Conservation (phyloP, 306 rosid genomes). For the Phaseolus lunatus region DNA sequence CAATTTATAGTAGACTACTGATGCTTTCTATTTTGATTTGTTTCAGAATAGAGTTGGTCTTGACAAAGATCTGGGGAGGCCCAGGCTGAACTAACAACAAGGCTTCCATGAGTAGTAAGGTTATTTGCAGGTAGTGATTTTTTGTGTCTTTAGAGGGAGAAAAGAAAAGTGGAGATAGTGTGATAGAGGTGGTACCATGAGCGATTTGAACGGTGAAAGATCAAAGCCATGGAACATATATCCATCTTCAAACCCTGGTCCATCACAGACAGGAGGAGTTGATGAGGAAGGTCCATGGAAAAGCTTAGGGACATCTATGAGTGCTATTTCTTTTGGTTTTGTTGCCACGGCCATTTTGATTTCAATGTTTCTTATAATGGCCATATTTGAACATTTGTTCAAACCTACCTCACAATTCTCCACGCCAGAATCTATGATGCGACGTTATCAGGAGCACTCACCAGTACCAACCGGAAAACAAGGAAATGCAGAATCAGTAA, state of each 20-base stretch:
- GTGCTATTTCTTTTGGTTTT: constrained; percentile 87
- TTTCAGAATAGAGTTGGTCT: constrained; percentile 51
- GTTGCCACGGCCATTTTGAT: constrained; percentile 96
- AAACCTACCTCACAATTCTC: constrained; percentile 76
- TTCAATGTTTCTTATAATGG: constrained; percentile 95
- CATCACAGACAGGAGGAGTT: constrained; percentile 62
- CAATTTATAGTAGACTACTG: neutral
- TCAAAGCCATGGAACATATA: constrained; percentile 77
- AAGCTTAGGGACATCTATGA: constrained; percentile 85
- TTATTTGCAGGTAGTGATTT: constrained; percentile 25
- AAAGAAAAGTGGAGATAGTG: neutral
- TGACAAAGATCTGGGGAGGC: neutral
- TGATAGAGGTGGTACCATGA: constrained; percentile 55
- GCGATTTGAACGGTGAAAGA: constrained; percentile 58
- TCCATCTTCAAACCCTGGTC: constrained; percentile 58
- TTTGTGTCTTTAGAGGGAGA: constrained; percentile 18
- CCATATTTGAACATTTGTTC: constrained; percentile 88
- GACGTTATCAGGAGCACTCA: constrained; percentile 52
- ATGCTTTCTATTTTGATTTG: constrained; percentile 23
- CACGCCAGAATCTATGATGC: constrained; percentile 53
- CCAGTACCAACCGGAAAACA: constrained; percentile 58
- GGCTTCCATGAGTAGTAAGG: constrained; percentile 11
- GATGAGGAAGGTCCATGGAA: constrained; percentile 77
- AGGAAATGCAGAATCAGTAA: constrained; percentile 62
- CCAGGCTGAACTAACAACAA: constrained; percentile 18